A percentile compares a stretch with the other conserved stretches of the same genome.
Conservation (phyloP, 2,329 filamentous ascomycete genomes). For the Pezicula carpinea region DNA sequence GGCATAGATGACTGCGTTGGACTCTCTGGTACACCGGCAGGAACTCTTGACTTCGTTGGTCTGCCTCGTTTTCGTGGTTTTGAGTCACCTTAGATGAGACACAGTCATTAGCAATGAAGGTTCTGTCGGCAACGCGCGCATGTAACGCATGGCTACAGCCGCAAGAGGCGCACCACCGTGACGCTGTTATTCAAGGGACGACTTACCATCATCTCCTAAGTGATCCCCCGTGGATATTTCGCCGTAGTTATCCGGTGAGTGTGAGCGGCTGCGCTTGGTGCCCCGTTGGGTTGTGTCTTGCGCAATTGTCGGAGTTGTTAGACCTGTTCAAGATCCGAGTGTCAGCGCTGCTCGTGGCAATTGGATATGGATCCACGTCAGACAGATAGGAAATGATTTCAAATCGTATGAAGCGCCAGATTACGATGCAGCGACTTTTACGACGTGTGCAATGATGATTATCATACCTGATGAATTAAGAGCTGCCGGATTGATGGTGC, state of each 20-base stretch:
- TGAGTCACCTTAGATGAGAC: conserved; percentile 34
- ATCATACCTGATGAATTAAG: conserved; percentile 71
- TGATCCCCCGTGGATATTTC: conserved; percentile 48
- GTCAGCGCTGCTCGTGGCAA: conserved; percentile 15
- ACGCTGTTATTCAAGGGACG: conserved; percentile 18
- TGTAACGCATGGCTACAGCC: conserved; percentile 24
- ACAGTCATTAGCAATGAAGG: conserved; percentile 16
- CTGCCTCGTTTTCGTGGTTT: conserved; percentile 34
- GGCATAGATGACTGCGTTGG: conserved; percentile 48
- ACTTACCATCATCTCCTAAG: conserved; percentile 73
- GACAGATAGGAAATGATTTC: conserved; percentile 13
- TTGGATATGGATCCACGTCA: conserved; percentile 18
- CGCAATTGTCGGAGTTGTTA: conserved; percentile 37
- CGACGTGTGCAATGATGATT: conserved; percentile 20
- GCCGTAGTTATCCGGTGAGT: conserved; percentile 52
- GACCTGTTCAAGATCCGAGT: conserved; percentile 16
- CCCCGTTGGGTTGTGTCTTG: conserved; percentile 58
- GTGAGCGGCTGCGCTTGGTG: conserved; percentile 72
- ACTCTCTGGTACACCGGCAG: conserved; percentile 51
- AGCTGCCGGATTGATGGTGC: conserved; percentile 86
- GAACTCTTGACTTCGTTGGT: conserved; percentile 31
- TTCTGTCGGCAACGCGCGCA: conserved; percentile 14
- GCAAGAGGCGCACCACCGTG: conserved; percentile 17
- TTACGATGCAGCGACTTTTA: conserved; percentile 10
- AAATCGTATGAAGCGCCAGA: conserved; percentile 5